Percentiles rank a stretch among this genome's conserved stretches.
These are phyloP conservation scores for Glycyrrhiza uralensis DNA, from an alignment of 306 rosid species.

Conservation along the genomic window DNA sequence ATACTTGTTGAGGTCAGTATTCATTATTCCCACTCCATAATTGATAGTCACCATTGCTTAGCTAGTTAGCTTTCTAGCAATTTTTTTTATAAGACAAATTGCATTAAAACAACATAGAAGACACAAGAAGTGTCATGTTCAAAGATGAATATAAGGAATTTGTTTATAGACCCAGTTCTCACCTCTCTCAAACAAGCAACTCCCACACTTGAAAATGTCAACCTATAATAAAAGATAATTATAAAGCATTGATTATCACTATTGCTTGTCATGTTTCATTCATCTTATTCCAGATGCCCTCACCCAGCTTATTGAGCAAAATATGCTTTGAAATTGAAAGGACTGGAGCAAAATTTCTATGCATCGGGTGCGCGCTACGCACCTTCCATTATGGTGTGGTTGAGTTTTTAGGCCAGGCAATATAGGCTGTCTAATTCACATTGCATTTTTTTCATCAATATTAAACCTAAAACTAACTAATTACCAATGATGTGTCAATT, in stretches of 20 bases:
- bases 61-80: constrained; percentile 33
- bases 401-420: neutral
- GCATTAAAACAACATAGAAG: too few relatives aligned
- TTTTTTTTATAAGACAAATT: too few relatives aligned
- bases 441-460: too few relatives aligned
- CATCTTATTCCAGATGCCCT: neutral
- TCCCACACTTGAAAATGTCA: too few relatives aligned
- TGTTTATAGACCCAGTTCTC: too few relatives aligned
- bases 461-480: too few relatives aligned
- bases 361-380: constrained; percentile 27
- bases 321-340: too few relatives aligned
- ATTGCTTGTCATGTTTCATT: constrained; percentile 9
- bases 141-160: too few relatives aligned
- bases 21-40: constrained; percentile 29
- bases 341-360: neutral
- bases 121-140: too few relatives aligned
- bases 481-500: neutral
- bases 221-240: too few relatives aligned
- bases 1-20: constrained; percentile 15
- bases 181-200: too few relatives aligned
- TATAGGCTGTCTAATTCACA: neutral
- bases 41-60: constrained; percentile 37
- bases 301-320: too few relatives aligned
- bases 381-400: neutral
- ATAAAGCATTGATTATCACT: constrained; percentile 36